Conservation (phyloP, 169 alveolate genomes). For the Cryptosporidium bovis region DNA sequence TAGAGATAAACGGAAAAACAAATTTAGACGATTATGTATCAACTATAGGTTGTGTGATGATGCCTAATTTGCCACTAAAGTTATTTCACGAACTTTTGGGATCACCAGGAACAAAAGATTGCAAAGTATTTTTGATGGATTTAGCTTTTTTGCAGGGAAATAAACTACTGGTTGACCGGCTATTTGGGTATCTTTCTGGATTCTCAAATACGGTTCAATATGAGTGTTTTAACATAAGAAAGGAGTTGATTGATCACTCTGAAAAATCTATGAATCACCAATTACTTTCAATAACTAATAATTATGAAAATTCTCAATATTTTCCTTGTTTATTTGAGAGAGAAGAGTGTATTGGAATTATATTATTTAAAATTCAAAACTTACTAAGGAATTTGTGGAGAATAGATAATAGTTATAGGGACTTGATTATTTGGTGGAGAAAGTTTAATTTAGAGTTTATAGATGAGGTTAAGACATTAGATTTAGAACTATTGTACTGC, state of each 20-base stretch:
- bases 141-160: slow-evolving; percentile 43
- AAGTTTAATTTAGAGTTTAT: slow-evolving; percentile 19
- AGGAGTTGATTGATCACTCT: background rate
- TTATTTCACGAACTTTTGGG: slow-evolving; percentile 61
- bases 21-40: background rate
- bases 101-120: slow-evolving; percentile 56
- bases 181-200: slow-evolving; percentile 34
- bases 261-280: slow-evolving; percentile 19
- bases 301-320: slow-evolving; percentile 27
- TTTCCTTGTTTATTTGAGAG: slow-evolving; percentile 19
- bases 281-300: slow-evolving; percentile 33
- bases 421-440: slow-evolving; percentile 42
- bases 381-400: slow-evolving; percentile 34
- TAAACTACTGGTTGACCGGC: slow-evolving; percentile 18
- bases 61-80: slow-evolving; percentile 15
- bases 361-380: slow-evolving; percentile 32
- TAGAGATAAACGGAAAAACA: slow-evolving; percentile 6
- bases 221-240: slow-evolving; percentile 21
- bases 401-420: background rate
- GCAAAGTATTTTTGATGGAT: slow-evolving; percentile 29
- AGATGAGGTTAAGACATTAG: background rate
- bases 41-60: background rate
- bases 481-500: background rate
- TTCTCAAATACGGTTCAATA: slow-evolving; percentile 33
- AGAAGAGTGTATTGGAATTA: slow-evolving; percentile 37